Percentiles rank a stretch among this genome's conserved stretches.
Evolutionary conservation across 2,329 filamentous ascomycete species (phyloP).

Genomic region (Teratosphaeria viscida): DNA sequence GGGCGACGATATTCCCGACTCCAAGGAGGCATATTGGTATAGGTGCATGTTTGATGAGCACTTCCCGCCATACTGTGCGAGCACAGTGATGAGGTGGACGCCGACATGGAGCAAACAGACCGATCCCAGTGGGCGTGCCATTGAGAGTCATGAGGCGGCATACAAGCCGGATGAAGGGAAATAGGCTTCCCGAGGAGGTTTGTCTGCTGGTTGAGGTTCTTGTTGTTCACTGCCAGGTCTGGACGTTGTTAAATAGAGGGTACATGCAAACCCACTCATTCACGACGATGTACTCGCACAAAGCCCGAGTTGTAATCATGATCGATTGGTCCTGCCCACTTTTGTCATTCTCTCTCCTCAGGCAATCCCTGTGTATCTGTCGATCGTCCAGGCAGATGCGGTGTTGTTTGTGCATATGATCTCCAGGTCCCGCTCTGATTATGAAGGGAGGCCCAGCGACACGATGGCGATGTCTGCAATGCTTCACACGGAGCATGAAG

Average conservation of each 20-base stretch:
- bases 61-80: constrained; percentile 84
- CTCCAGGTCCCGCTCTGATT: not conserved
- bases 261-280: not conserved
- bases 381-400: not conserved
- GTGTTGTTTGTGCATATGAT: not conserved
- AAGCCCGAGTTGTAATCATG: not conserved
- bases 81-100: constrained; percentile 91
- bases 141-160: constrained; percentile 24
- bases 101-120: constrained; percentile 96
- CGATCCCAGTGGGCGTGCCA: constrained; percentile 73
- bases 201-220: not conserved
- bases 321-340: not conserved
- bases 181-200: not conserved
- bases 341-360: not conserved
- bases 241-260: not conserved
- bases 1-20: constrained; percentile 85
- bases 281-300: not conserved
- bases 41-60: constrained; percentile 97
- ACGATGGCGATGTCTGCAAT: not conserved
- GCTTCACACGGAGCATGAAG: constrained; percentile 2
- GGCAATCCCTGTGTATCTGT: not conserved
- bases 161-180: constrained; percentile 17
- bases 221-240: not conserved
- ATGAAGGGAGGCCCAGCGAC: not conserved
- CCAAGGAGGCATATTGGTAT: constrained; percentile 99